Percentiles rank a stretch among this genome's conserved stretches.
Evolutionary conservation across 768 basidiomycete species (phyloP).

Genomic region (Suillus paluster): DNA sequence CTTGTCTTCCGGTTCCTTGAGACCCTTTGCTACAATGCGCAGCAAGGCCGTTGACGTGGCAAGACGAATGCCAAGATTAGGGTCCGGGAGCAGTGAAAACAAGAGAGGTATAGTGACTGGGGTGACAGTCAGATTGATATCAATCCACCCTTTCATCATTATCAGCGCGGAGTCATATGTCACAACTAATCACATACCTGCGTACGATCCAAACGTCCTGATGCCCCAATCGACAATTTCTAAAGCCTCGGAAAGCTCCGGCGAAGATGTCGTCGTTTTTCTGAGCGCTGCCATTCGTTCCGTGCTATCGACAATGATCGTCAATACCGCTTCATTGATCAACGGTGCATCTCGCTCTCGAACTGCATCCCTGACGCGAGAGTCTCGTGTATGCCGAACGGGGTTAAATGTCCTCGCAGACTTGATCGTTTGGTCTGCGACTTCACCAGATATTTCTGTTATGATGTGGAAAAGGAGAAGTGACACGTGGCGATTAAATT

Average conservation of each 20-base stretch:
- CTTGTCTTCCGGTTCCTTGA: constrained; percentile 91
- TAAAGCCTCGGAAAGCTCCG: constrained; percentile 58
- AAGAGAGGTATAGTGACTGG: constrained; percentile 85
- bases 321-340: constrained; percentile 87
- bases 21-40: constrained; percentile 88
- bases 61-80: constrained; percentile 77
- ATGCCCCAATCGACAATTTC: constrained; percentile 95
- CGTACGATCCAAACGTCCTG: constrained; percentile 90
- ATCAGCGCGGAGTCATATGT: constrained; percentile 2
- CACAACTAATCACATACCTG: constrained; percentile 63
- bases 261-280: constrained; percentile 51
- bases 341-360: constrained; percentile 85
- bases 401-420: constrained; percentile 75
- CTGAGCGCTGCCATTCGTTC: constrained; percentile 58
- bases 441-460: constrained; percentile 94
- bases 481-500: constrained; percentile 84
- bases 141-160: constrained; percentile 85
- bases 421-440: constrained; percentile 95
- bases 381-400: constrained; percentile 80
- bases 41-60: constrained; percentile 81
- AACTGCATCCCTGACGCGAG: constrained; percentile 84
- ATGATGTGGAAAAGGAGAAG: constrained; percentile 91
- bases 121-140: constrained; percentile 95
- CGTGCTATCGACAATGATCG: constrained; percentile 74
- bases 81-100: constrained; percentile 80